A percentile compares a stretch with the other conserved stretches of the same genome.
Conservation (phyloP, 352 stramenopile genomes). For the Thalassiosira livingstoniorum region DNA sequence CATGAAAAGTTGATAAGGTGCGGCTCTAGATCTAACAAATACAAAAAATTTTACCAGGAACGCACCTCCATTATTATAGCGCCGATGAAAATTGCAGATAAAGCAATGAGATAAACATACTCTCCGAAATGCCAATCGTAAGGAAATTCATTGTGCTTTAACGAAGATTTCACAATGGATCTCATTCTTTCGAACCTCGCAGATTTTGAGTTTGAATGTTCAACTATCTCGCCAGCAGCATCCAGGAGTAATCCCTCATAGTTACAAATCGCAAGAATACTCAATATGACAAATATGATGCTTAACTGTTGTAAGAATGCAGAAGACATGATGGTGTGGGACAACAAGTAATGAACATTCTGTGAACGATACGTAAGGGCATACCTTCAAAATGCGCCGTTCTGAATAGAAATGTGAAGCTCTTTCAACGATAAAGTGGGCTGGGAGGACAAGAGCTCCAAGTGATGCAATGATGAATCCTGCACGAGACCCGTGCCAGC, state of each 20-base stretch:
- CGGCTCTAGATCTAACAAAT: background rate
- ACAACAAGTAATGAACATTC: conserved; percentile 3
- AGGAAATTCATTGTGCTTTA: conserved; percentile 44
- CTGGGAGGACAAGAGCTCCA: conserved; percentile 65
- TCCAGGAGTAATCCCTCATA: conserved; percentile 46
- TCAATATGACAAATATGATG: conserved; percentile 19
- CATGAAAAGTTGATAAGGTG: conserved; percentile 24
- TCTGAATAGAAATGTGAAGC: conserved; percentile 61
- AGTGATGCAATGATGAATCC: conserved; percentile 69
- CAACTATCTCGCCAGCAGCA: conserved; percentile 16
- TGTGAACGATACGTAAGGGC: background rate
- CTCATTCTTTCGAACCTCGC: conserved; percentile 21
- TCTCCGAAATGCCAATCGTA: conserved; percentile 64
- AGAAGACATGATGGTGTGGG: background rate
- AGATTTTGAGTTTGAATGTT: conserved; percentile 17
- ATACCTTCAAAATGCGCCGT: conserved; percentile 63
- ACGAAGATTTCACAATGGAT: conserved; percentile 15
- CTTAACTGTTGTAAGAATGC: background rate
- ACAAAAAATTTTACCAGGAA: background rate
- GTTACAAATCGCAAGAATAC: conserved; percentile 44
- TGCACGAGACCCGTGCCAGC: conserved; percentile 57
- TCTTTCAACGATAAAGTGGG: conserved; percentile 76
- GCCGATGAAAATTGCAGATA: conserved; percentile 71
- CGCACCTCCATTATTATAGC: conserved; percentile 74
- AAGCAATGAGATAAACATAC: conserved; percentile 60